phyloP scores from a whole-genome alignment of 257 asterid genomes.

The Buddleja alternifolia region DNA sequence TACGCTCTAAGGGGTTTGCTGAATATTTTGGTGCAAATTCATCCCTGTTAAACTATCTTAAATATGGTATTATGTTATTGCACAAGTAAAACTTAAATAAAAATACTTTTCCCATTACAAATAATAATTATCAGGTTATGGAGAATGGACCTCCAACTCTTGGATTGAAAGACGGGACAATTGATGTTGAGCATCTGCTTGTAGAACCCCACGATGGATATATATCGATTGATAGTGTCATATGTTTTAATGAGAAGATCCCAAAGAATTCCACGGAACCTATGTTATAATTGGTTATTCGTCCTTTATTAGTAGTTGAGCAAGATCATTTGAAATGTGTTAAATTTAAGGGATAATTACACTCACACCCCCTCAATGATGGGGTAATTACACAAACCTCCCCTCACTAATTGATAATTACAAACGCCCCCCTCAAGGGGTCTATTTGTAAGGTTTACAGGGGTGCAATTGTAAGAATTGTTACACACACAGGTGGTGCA shows the following conservation, averaged over 20 bases:
- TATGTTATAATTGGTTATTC: conserved; percentile 39
- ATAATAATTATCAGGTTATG: conserved; percentile 55
- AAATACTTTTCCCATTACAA: neutral
- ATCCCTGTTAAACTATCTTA: neutral
- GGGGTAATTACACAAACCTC: too few relatives aligned
- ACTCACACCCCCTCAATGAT: too few relatives aligned
- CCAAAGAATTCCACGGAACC: conserved; percentile 49
- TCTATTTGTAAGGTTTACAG: too few relatives aligned
- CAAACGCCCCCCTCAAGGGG: too few relatives aligned
- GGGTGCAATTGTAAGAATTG: too few relatives aligned
- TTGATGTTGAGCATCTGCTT: conserved; percentile 61
- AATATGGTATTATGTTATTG: neutral
- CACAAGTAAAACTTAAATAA: neutral
- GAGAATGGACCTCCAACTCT: conserved; percentile 64
- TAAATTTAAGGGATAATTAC: too few relatives aligned
- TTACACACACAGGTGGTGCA: too few relatives aligned
- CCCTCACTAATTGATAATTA: too few relatives aligned
- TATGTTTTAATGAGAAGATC: conserved; percentile 59
- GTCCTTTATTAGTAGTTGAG: conserved; percentile 32
- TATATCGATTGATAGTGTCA: conserved; percentile 64
- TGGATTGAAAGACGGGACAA: conserved; percentile 64
- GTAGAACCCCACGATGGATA: conserved; percentile 66
- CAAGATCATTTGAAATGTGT: conserved; percentile 29
- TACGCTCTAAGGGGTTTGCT: too few relatives aligned
- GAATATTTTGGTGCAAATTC: neutral